Base-by-base conservation (phyloP, 495 filamentous ascomycete genomes). In the Talaromyces wortmannii region DNA sequence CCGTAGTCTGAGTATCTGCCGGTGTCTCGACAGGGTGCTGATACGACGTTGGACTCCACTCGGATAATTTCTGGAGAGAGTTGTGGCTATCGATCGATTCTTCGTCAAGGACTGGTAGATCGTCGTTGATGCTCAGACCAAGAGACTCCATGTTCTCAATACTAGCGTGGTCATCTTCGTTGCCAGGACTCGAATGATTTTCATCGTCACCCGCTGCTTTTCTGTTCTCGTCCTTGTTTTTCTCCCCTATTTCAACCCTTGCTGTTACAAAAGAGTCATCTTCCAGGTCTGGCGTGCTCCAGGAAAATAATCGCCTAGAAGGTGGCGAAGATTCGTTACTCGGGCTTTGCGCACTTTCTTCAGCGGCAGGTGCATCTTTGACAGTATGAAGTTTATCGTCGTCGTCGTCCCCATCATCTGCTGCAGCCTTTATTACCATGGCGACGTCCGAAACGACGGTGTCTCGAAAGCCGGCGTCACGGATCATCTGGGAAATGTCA, bases 391-490 rank as follows among this genome's bases (percentile, higher is more conserved):
- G 23, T 2, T 23, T 23, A 23, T 53, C 23, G 13, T 40, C 5
- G 7, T 29, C 31, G 5, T 57, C 49, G 13, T 61, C 57, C 31
- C 51, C 55, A 31, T 55, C 52, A n/a, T 23, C 57, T 15, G 47
- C 44, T 42, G 57, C 52, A 23, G 51, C 46, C 40, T 63, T 60
- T 46, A 13, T 15, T 17, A 46, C 10, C 44, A 46, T 15, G 17
- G 44, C 7, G 13, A 46, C 44, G 16, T 64, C 66, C 6, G 68
- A 63, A n/a, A 63, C 60, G 40, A 75, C 55, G 42, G 61, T 65
- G 42, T 69, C 69, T 16, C 64, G 66, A 65, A 71, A 75, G 10
- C 71, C 71, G 29, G 69, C 69, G 40, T 74, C 72, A 29, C 60
- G 63, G 13, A 74, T 71, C 33, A 75, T 55, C 36, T 67, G 49